Evolutionary conservation across 352 stramenopile species (phyloP), one percentile per base, ranked within the genome.

Genomic region (Phytophthora sojae): DNA sequence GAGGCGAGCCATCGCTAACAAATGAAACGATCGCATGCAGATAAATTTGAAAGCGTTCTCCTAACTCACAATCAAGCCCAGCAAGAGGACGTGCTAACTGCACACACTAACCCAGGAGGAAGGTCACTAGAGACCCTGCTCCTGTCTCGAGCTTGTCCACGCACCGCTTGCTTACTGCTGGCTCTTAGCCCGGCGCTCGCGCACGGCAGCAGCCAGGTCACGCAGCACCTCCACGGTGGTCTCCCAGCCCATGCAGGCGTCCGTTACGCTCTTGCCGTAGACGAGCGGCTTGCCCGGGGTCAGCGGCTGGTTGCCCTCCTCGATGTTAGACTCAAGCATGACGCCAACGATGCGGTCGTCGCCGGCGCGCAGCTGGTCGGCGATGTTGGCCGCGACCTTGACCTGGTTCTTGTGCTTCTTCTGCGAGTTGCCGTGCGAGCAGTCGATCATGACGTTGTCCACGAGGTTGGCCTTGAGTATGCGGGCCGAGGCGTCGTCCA

Each of bases 401-500:
- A 86, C 81, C 69, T 97, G 91, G 74, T 97, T 97, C 65, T 88
- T 90, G 81, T 94, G 85, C 70, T 95, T 85, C 81, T 96, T 97
- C 73, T 82, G 86, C 71, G 88, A 95, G 84, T 97, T 97, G 67
- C 91, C 90, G 74, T 97, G 91, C 75, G 88, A 96, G 79, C 89
- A 97, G 85, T 97, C 91, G 30, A 97, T 78, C 91, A 97, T 97
- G 51, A 97, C 70, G 69, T 95, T 95, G 75, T 94, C 82, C 58
- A 83, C 69, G 47, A 95, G 50, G 37, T 94, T 93, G 17, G 89
- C 77, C 82, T 96, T 96, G 71, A 92, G 86, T 79, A 96, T 93
- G 61, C 95, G 81, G 54, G 71, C 76, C 44, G 86, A 92, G 12
- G 84, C 85, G 54, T 87, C 85, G 5, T 96, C 83, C n/a, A 97